phyloP scores from a whole-genome alignment of 805 yeast species.

The Wickerhamomyces queroliae region DNA sequence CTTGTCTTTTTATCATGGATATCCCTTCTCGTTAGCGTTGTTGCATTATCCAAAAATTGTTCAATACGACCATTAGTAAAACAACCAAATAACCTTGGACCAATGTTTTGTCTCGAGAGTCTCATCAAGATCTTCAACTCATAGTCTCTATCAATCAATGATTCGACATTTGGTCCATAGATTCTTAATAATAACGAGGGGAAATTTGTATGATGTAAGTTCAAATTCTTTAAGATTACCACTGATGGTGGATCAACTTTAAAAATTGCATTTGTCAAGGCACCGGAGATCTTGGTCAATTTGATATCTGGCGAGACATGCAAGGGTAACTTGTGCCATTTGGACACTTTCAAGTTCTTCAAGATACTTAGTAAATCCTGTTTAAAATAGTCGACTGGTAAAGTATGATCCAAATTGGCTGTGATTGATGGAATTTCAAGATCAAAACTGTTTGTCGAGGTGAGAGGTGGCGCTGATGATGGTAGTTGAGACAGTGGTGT shows the following conservation, averaged over 20 bases:
- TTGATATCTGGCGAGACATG: slow-evolving; percentile 37
- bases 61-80: slow-evolving; percentile 92
- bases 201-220: slow-evolving; percentile 31
- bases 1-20: slow-evolving; percentile 72
- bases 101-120: slow-evolving; percentile 72
- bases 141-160: slow-evolving; percentile 77
- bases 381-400: slow-evolving; percentile 82
- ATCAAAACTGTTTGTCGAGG: slow-evolving; percentile 4
- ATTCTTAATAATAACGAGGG: slow-evolving; percentile 71
- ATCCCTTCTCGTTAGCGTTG: slow-evolving; percentile 67
- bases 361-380: slow-evolving; percentile 68
- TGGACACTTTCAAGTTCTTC: slow-evolving; percentile 59
- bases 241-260: slow-evolving; percentile 54
- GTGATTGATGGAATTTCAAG: slow-evolving; percentile 42
- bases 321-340: slow-evolving; percentile 57
- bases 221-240: slow-evolving; percentile 27
- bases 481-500: background rate
- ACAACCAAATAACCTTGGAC: slow-evolving; percentile 85
- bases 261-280: slow-evolving; percentile 87
- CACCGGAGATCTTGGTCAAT: slow-evolving; percentile 77
- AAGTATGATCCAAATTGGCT: slow-evolving; percentile 62
- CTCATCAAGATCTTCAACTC: slow-evolving; percentile 72
- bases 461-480: background rate
- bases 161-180: slow-evolving; percentile 83
- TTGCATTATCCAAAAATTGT: slow-evolving; percentile 81